Conservation (phyloP, 1,139 yeast species). For the Meyerozyma carpophila region DNA sequence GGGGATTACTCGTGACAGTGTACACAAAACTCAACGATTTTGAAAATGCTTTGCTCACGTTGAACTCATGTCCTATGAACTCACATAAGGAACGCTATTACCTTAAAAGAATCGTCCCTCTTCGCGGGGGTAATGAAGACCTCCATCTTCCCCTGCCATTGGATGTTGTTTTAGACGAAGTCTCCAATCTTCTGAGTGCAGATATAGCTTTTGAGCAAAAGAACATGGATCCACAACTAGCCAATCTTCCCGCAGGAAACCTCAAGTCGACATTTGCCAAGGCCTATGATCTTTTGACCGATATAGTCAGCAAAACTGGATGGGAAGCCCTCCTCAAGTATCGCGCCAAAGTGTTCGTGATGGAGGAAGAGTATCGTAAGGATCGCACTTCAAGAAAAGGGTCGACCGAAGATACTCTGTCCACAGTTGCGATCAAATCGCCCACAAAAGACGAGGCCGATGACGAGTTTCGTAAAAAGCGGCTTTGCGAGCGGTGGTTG, state of each 20-base stretch:
- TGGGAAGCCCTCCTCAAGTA: slow-evolving; percentile 83
- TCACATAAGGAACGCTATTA: slow-evolving; percentile 58
- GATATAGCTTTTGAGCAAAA: slow-evolving; percentile 48
- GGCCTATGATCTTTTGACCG: slow-evolving; percentile 77
- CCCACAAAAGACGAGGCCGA: slow-evolving; percentile 26
- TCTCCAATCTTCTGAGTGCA: slow-evolving; percentile 48
- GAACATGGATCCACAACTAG: slow-evolving; percentile 60
- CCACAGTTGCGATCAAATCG: slow-evolving; percentile 4
- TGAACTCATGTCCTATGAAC: slow-evolving; percentile 93
- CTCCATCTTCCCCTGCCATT: slow-evolving; percentile 73
- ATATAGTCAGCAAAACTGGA: slow-evolving; percentile 65
- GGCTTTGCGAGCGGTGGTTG: slow-evolving; percentile 93
- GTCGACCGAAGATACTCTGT: slow-evolving; percentile 4
- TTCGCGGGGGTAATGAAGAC: slow-evolving; percentile 47
- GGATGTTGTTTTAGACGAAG: slow-evolving; percentile 69
- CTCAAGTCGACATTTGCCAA: slow-evolving; percentile 73
- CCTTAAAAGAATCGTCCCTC: slow-evolving; percentile 54
- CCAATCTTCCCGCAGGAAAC: slow-evolving; percentile 70
- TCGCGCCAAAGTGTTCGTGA: slow-evolving; percentile 83
- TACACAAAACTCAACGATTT: slow-evolving; percentile 69
- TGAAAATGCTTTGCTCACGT: slow-evolving; percentile 70
- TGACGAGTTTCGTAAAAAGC: slow-evolving; percentile 55
- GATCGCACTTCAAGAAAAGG: slow-evolving; percentile 22
- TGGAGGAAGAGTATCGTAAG: slow-evolving; percentile 84
- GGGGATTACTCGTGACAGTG: slow-evolving; percentile 72